Base-by-base conservation (phyloP, 129 eudicot genomes). In the Lonicera japonica region DNA sequence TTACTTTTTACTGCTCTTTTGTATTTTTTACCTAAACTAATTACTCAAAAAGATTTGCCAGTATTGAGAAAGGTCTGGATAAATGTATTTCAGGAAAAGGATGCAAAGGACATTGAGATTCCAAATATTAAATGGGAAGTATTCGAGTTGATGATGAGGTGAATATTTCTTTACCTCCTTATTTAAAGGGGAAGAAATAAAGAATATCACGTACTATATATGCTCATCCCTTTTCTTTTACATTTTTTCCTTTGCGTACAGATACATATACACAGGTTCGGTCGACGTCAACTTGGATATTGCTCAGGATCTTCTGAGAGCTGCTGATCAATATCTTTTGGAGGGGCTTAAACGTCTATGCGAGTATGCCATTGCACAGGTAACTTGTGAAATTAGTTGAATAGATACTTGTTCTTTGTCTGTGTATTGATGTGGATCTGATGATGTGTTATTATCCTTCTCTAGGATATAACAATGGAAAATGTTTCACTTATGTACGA, bases 91-190 rank as follows among this genome's bases (percentile, higher is more conserved):
- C 73, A 88, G 99, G 99, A 88, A 66, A 88, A 78, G 76, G 96
- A 85, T 77, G 96, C 92, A 24, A 79, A 77, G 56, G 92, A 83
- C 63, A 64, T 91, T n/a, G 81, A 82, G 73, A 94, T 94, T 63
- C 92, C 99, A 16, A 80, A 94, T 65, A 94, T 94, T 55, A 77
- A 73, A 63, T 88, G 96, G 96, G 88, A 82, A 56, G 85, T 91
- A 54, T 94, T 94, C 75, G 96, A 94, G 74, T 67, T 83, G 70
- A 94, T 94, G 99, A 88, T 88, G 87, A 94, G 96, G 99, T 87
- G 73, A 14, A 54, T 16, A 67, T 64, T 29, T 43, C 22, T 39
- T 40, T 36, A 29, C 50, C 38, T 18, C 7, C 4, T 54, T 18
- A 25, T 38, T 2, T 20, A 21, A n/a, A 14, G 14, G 40, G 3